A percentile compares a stretch with the other conserved stretches of the same genome.
phyloP scores from a whole-genome alignment of 768 basidiomycete species.

The Flagelloscypha sp. region DNA sequence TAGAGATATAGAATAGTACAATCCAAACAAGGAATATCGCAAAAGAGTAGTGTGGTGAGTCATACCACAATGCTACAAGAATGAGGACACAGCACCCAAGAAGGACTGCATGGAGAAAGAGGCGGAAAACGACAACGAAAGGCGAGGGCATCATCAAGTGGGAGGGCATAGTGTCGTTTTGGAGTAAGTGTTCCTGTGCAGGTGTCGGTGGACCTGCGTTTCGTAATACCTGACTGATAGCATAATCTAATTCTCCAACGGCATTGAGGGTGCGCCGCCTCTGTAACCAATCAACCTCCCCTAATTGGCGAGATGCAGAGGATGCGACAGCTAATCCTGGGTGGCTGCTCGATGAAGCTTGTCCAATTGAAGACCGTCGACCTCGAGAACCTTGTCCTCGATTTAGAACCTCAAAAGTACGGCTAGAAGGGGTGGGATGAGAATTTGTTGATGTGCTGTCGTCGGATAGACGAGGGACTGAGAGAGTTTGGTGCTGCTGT shows the following conservation, averaged over 20 bases:
- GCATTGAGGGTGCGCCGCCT: conserved; percentile 63
- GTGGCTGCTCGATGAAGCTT: not conserved
- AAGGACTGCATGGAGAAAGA: conserved; percentile 49
- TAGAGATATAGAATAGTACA: conserved; percentile 43
- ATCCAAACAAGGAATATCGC: conserved; percentile 59
- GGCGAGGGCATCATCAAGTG: conserved; percentile 23
- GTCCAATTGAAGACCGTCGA: conserved; percentile 3
- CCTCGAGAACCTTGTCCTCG: conserved; percentile 31
- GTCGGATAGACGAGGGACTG: conserved; percentile 32
- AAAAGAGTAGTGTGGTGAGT: conserved; percentile 48
- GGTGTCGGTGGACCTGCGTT: conserved; percentile 38
- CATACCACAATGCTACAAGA: conserved; percentile 51
- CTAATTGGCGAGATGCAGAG: conserved; percentile 43
- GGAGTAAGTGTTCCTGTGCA: not conserved
- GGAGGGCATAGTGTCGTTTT: not conserved
- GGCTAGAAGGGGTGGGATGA: conserved; percentile 26
- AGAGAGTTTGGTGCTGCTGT: conserved; percentile 24
- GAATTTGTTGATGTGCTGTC: conserved; percentile 39
- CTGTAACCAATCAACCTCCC: conserved; percentile 74
- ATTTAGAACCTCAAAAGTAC: conserved; percentile 44
- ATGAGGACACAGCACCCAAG: conserved; percentile 51
- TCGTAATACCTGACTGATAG: conserved; percentile 48
- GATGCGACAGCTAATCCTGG: conserved; percentile 12
- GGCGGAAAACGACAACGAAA: conserved; percentile 34
- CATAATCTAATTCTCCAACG: conserved; percentile 69